Percentiles rank a stretch among this genome's conserved stretches.
Evolutionary conservation across 306 rosid genomes (phyloP).

Genomic region (Alnus glutinosa): DNA sequence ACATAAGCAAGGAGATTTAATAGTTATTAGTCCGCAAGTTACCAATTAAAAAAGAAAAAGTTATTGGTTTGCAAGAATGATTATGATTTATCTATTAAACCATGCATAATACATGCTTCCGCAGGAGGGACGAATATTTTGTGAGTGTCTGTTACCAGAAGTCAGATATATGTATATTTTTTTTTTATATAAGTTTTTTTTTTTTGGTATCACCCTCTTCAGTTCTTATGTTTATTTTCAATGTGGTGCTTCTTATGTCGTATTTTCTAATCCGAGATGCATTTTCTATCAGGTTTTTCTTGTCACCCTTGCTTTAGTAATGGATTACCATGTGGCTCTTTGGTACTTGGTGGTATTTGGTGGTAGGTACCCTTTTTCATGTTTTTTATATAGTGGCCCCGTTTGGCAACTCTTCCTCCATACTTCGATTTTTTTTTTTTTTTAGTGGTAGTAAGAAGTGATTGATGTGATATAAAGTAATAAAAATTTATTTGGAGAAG

Average conservation of each 20-base stretch:
- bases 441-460: too few species aligned
- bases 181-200: conserved; percentile 14
- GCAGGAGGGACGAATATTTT: conserved; percentile 9
- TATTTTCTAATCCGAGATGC: conserved; percentile 7
- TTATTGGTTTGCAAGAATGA: neutral
- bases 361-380: conserved; percentile 50
- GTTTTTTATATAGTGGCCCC: neutral
- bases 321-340: conserved; percentile 80
- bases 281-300: conserved; percentile 70
- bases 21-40: neutral
- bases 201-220: neutral
- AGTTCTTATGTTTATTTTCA: conserved; percentile 17
- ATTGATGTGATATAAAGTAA: too few species aligned
- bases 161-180: neutral
- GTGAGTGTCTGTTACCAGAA: neutral
- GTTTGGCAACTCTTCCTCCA: too few species aligned
- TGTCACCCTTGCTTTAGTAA: conserved; percentile 56
- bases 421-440: too few species aligned
- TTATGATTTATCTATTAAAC: neutral
- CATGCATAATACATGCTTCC: conserved; percentile 12
- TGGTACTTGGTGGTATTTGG: conserved; percentile 67
- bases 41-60: neutral
- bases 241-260: conserved; percentile 14
- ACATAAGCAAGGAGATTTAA: neutral
- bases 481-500: too few species aligned